Evolutionary conservation across 129 eudicot genomes (phyloP), one percentile per base, ranked within the genome.

Genomic region (Apium graveolens): DNA sequence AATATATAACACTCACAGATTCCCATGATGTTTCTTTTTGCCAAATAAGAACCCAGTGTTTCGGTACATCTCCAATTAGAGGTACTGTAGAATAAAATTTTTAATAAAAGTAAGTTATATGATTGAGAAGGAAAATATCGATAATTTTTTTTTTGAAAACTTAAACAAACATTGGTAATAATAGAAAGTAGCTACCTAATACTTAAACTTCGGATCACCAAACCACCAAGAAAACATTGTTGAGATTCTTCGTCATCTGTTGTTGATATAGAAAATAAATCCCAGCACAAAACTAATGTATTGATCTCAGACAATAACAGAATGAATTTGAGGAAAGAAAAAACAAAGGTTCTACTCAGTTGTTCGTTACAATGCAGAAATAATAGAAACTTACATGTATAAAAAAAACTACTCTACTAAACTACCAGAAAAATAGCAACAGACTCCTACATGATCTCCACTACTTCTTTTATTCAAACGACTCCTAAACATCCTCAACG

Each of bases 231-330:
- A 69, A 96, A 96, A 84, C 99, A 92, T 42, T 92, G 86, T 41
- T 82, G 84, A 73, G 99, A 92, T 83, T 96, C 99, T 89, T 96
- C 99, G 80, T 96, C 99, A 75, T 87, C 99, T 96, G 90, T 80
- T 76, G 73, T 44, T 42, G 68, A 78, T n/a, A n/a, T n/a, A n/a
- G n/a, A n/a, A n/a, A n/a, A n/a, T n/a, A n/a, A n/a, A n/a, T n/a
- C n/a, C n/a, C n/a, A n/a, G n/a, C n/a, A n/a, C n/a, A n/a, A n/a
- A n/a, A n/a, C n/a, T n/a, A n/a, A n/a, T n/a, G n/a, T n/a, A n/a
- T n/a, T n/a, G n/a, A n/a, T n/a, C n/a, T n/a, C n/a, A n/a, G n/a
- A n/a, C n/a, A n/a, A n/a, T n/a, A n/a, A n/a, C n/a, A n/a, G n/a
- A n/a, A n/a, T n/a, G n/a, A n/a, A n/a, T n/a, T n/a, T n/a, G n/a